A percentile compares a stretch with the other conserved stretches of the same genome.
These are phyloP conservation scores for Strobilomyces dryophilus DNA, from an alignment of 768 basidiomycete genomes.

Conservation along the genomic window DNA sequence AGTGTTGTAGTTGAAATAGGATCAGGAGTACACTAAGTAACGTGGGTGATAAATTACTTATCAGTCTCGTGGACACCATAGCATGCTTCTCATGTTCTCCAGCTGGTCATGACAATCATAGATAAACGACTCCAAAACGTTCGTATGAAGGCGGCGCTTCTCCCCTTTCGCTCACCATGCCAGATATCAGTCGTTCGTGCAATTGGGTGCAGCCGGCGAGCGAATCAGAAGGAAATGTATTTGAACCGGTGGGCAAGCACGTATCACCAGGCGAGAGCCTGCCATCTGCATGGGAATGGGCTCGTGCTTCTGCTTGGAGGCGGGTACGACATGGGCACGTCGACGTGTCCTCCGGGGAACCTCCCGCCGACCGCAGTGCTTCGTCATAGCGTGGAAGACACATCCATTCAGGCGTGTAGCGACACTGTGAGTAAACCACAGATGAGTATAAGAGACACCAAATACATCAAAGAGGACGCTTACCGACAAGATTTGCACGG, in stretches of 20 bases:
- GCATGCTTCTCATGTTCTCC: no score
- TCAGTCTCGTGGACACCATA: no score
- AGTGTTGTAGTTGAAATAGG: no score
- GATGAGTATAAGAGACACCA: not conserved
- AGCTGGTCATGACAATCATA: not conserved
- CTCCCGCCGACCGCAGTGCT: conserved; percentile 10
- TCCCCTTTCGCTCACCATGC: conserved; percentile 75
- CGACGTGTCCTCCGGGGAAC: conserved; percentile 2
- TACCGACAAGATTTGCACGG: conserved; percentile 84
- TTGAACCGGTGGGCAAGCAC: conserved; percentile 28
- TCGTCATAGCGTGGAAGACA: conserved; percentile 73
- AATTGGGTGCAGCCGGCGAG: conserved; percentile 44
- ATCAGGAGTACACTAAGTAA: no score
- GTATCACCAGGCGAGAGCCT: conserved; percentile 17
- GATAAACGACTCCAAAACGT: not conserved
- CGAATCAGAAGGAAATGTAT: conserved; percentile 24
- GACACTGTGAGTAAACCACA: conserved; percentile 46
- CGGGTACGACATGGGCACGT: conserved; percentile 44
- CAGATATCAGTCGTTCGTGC: conserved; percentile 79
- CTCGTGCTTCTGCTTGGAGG: conserved; percentile 11
- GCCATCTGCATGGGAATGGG: not conserved
- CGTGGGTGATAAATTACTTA: no score
- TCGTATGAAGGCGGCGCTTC: conserved; percentile 69
- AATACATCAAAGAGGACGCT: conserved; percentile 27
- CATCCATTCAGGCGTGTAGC: conserved; percentile 76